A percentile compares a stretch with the other conserved stretches of the same genome.
Conservation (phyloP, 208 protist genomes). For the Blastocrithidia nonstop region DNA sequence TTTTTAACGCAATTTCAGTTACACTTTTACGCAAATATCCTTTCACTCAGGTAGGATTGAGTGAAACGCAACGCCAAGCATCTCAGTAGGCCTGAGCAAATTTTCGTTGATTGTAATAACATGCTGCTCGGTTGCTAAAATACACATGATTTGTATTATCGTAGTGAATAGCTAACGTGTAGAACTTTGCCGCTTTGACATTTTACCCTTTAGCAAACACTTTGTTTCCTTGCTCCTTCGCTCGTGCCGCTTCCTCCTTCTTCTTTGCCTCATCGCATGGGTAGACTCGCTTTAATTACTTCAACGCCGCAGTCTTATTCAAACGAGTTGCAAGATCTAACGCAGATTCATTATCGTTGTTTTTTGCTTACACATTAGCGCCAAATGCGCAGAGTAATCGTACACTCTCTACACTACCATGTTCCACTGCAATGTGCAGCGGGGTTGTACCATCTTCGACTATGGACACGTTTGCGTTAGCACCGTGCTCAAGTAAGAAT, state of each 20-base stretch:
- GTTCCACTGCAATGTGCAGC: conserved; percentile 78
- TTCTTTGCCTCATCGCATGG: conserved; percentile 20
- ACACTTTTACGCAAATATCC: conserved; percentile 85
- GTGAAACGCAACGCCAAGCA: conserved; percentile 56
- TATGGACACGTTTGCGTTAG: conserved; percentile 32
- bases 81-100: conserved; percentile 84
- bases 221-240: conserved; percentile 85
- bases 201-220: conserved; percentile 75
- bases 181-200: conserved; percentile 85
- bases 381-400: conserved; percentile 48
- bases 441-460: conserved; percentile 54
- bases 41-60: conserved; percentile 83
- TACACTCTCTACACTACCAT: conserved; percentile 49
- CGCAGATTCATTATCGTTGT: conserved; percentile 45
- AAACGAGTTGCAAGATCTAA: conserved; percentile 14
- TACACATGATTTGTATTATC: conserved; percentile 76
- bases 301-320: conserved; percentile 17
- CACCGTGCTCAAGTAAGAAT: conserved; percentile 82
- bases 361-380: conserved; percentile 36
- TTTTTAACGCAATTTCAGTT: conserved; percentile 51
- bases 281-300: conserved; percentile 56
- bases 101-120: conserved; percentile 76
- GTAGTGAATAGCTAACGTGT: conserved; percentile 83
- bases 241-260: conserved; percentile 32
- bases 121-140: conserved; percentile 86